Evolutionary conservation across 2,329 filamentous ascomycete species (phyloP).

Genomic region (Phoma sp.): DNA sequence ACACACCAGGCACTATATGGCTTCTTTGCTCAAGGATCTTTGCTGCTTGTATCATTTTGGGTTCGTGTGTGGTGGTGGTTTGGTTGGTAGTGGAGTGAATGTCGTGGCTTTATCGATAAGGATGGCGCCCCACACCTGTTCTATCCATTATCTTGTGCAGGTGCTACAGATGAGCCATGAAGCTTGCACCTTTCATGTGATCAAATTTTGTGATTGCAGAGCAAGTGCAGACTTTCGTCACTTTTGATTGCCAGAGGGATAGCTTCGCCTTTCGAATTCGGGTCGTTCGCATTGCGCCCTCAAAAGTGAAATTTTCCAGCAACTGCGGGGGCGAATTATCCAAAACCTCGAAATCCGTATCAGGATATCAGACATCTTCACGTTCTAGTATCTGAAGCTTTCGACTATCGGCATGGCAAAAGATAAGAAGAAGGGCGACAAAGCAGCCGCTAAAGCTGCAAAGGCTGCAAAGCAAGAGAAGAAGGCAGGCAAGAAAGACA

Average conservation of each 20-base stretch:
- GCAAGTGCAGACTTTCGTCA: no score
- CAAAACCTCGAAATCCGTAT: no score
- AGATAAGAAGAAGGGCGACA: slow-evolving; percentile 58
- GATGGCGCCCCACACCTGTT: slow-evolving; percentile 2
- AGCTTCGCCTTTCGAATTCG: background rate
- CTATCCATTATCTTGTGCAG: background rate
- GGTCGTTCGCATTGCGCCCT: background rate
- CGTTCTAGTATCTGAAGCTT: background rate
- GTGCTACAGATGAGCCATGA: background rate
- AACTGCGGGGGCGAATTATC: slow-evolving; percentile 18
- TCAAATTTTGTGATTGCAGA: background rate
- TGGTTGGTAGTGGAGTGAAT: slow-evolving; percentile 17
- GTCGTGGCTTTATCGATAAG: slow-evolving; percentile 31
- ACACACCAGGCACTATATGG: slow-evolving; percentile 53
- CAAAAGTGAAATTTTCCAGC: slow-evolving; percentile 24
- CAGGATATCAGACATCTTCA: no score
- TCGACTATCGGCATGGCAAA: slow-evolving; percentile 52
- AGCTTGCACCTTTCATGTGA: background rate
- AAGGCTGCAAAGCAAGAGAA: slow-evolving; percentile 79
- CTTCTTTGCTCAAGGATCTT: slow-evolving; percentile 56
- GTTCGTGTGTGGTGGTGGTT: slow-evolving; percentile 9
- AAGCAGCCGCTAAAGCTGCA: slow-evolving; percentile 60
- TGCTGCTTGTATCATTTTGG: slow-evolving; percentile 51
- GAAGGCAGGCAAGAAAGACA: slow-evolving; percentile 77
- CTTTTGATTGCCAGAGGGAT: no score